A percentile compares a stretch with the other conserved stretches of the same genome.
Evolutionary conservation across 2,329 filamentous ascomycete species (phyloP).

Genomic region (Westerdykella sp.): DNA sequence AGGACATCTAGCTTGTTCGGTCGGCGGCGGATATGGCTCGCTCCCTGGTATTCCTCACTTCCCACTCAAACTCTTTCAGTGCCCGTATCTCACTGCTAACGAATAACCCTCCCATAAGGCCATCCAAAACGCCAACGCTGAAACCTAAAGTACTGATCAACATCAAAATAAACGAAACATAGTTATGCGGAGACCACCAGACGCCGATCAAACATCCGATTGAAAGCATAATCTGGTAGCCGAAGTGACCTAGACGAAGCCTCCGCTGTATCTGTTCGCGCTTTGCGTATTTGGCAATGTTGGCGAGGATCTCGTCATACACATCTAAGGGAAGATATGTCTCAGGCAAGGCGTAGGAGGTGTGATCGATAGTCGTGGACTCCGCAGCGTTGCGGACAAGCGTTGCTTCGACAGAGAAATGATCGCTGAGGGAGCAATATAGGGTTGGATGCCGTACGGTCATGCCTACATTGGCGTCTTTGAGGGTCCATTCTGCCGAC

Average conservation of each 20-base stretch:
- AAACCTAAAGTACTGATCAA: constrained; percentile 73
- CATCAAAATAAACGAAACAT: constrained; percentile 72
- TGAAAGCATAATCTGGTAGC: constrained; percentile 58
- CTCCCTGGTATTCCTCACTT: constrained; percentile 50
- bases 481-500: constrained; percentile 58
- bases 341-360: constrained; percentile 15
- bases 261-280: constrained; percentile 68
- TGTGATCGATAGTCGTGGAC: constrained; percentile 8
- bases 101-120: constrained; percentile 80
- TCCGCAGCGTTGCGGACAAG: constrained; percentile 39
- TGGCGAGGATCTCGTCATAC: constrained; percentile 67
- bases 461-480: constrained; percentile 69
- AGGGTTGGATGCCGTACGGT: constrained; percentile 72
- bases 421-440: constrained; percentile 83
- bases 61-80: constrained; percentile 89
- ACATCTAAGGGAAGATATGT: constrained; percentile 43
- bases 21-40: constrained; percentile 17
- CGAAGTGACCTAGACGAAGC: constrained; percentile 69
- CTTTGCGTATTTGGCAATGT: constrained; percentile 60
- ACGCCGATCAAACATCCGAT: constrained; percentile 72
- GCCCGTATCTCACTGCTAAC: constrained; percentile 76
- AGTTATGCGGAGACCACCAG: constrained; percentile 77
- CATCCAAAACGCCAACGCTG: constrained; percentile 70
- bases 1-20: too few relatives aligned
- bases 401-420: constrained; percentile 84